Conservation (phyloP, 148 eudicot genomes). For the Cornus suecica region DNA sequence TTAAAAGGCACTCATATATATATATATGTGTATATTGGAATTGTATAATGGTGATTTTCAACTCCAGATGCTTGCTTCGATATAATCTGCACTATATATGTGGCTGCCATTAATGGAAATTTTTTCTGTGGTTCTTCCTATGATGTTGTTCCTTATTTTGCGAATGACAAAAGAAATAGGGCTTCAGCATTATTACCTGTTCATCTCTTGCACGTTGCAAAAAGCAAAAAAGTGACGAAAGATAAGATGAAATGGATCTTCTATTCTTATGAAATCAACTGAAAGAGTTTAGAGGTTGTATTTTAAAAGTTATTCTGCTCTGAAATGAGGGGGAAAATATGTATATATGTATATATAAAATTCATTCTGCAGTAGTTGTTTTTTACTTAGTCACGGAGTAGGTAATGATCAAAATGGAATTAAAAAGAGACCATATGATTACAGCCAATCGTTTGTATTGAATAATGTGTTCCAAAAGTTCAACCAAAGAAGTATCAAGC, state of each 20-base stretch:
- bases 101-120: background rate
- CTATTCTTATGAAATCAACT: background rate
- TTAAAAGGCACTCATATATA: too few species aligned
- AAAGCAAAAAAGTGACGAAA: background rate
- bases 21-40: background rate
- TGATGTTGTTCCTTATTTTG: background rate
- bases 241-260: background rate
- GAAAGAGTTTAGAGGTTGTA: background rate
- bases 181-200: background rate
- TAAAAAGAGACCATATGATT: background rate
- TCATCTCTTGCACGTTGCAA: background rate
- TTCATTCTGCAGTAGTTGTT: background rate
- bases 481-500: background rate
- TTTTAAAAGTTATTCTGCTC: background rate
- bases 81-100: background rate
- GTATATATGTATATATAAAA: too few species aligned
- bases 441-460: background rate
- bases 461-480: background rate
- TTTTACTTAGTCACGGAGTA: background rate
- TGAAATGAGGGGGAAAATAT: too few species aligned
- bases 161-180: background rate
- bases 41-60: background rate
- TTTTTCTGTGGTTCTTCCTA: background rate
- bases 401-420: background rate
- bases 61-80: background rate